A percentile compares a stretch with the other conserved stretches of the same genome.
These are phyloP conservation scores for Plenodomus biglobosus DNA, from an alignment of 2,329 filamentous ascomycete species.

Conservation along the genomic window DNA sequence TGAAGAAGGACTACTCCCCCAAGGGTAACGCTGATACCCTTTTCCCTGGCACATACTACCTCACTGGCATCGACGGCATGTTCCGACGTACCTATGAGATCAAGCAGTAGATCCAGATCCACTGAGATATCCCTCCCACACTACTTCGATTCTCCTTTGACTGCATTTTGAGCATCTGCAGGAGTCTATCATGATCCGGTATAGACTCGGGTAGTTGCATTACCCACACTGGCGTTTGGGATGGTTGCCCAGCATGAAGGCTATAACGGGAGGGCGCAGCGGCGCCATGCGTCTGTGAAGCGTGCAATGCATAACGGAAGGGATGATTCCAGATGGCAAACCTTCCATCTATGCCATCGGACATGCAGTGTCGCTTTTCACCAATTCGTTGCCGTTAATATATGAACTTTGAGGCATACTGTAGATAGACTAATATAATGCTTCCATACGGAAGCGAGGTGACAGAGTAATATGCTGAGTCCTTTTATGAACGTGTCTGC, in stretches of 20 bases:
- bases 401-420: no score
- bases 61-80: conserved; percentile 54
- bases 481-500: no score
- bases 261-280: not conserved
- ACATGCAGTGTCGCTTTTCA: not conserved
- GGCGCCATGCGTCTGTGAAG: not conserved
- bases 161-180: conserved; percentile 42
- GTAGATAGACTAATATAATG: no score
- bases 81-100: conserved; percentile 54
- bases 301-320: not conserved
- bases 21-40: conserved; percentile 49
- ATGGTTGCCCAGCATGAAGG: conserved; percentile 3
- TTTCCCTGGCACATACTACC: conserved; percentile 54
- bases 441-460: no score
- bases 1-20: conserved; percentile 54
- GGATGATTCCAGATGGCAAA: not conserved
- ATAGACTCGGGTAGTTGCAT: conserved; percentile 30
- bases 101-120: conserved; percentile 46
- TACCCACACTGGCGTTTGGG: conserved; percentile 22
- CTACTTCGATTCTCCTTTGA: conserved; percentile 29
- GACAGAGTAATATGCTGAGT: no score
- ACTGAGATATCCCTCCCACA: conserved; percentile 4
- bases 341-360: not conserved
- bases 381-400: no score
- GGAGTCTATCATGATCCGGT: conserved; percentile 35